Base-by-base conservation (phyloP, 225 moss, liverwort and hornwort genomes). In the Polytrichum formosum region DNA sequence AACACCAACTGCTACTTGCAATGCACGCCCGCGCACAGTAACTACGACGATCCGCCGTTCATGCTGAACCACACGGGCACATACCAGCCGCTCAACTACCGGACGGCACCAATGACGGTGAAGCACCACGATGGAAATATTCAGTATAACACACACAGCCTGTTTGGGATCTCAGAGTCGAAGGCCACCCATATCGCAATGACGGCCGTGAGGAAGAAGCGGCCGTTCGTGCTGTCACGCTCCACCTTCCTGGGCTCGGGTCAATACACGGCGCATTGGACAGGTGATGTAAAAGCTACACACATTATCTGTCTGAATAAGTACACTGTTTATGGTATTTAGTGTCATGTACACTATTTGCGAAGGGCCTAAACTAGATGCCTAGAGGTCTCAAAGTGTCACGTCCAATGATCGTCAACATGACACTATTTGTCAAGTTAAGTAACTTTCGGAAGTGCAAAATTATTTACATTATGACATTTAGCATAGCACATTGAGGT, bases 111-210 rank as follows among this genome's bases (percentile, higher is more conserved):
- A 7, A 78, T 92, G 83, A 85, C 76, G 10, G 79, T 80, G 59
- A 83, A 72, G 72, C 91, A 95, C 56, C 81, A 75, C 1, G 80
- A 85, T 67, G 85, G 79, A 0, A 54, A 77, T 29, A 27, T 80
- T 13, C 90, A 95, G 9, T 95, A 95, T 26, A 27, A 95, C 46
- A 74, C 80, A 9, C 91, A 95, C n/a, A 95, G 90, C 55, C 71
- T 92, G 1, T 95, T 73, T 23, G 95, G 95, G 1, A 72, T 88
- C 6, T 68, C 88, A 0, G 79, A 95, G 60, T 66, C 88, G 0
- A 62, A 55, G 7, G 78, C 75, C 2, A 91, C 91, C 6, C 78
- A 81, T 0, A 63, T 67, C 18, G 83, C 89, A 1, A 73, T 95
- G 76, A 75, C 75, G 4, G 65, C 0, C 0, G 74, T 80, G 5